Evolutionary conservation across 192 early-diverging fungal species (phyloP).

Genomic region (Umbelopsis sp.): DNA sequence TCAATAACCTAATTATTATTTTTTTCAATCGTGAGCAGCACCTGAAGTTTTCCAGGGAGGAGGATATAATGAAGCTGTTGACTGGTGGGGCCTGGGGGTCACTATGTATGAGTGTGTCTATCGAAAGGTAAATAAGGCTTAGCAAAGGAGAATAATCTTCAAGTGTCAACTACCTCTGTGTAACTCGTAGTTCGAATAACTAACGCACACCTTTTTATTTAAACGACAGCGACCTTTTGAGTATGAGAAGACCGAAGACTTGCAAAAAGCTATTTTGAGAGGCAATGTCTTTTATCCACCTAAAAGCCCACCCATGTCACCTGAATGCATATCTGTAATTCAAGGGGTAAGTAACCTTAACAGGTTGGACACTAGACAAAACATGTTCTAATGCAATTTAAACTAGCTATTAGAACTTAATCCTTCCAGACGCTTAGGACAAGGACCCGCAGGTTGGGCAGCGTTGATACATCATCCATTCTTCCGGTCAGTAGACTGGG

Average conservation of each 20-base stretch:
- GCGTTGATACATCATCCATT: slow-evolving; percentile 51
- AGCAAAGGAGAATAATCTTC: neutral
- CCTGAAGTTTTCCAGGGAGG: slow-evolving; percentile 67
- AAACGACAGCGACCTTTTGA: slow-evolving; percentile 65
- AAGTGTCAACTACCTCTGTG: slow-evolving; percentile 1
- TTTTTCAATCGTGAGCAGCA: slow-evolving; percentile 43
- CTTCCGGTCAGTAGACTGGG: slow-evolving; percentile 52
- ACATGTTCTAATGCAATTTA: neutral
- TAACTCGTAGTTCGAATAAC: neutral
- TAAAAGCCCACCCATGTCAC: slow-evolving; percentile 49
- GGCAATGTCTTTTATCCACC: slow-evolving; percentile 67
- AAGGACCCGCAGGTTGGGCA: slow-evolving; percentile 45
- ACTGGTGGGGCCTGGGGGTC: slow-evolving; percentile 96
- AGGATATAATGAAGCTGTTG: slow-evolving; percentile 83
- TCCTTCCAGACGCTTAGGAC: slow-evolving; percentile 51
- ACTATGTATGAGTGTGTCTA: slow-evolving; percentile 88
- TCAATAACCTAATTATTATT: neutral
- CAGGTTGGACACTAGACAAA: neutral
- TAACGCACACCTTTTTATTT: neutral
- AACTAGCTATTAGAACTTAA: slow-evolving; percentile 59
- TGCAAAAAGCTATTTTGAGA: slow-evolving; percentile 66
- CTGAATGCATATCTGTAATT: slow-evolving; percentile 72
- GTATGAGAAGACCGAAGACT: slow-evolving; percentile 58
- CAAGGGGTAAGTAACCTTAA: slow-evolving; percentile 52
- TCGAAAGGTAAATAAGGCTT: slow-evolving; percentile 53